Evolutionary conservation across 352 stramenopile species (phyloP).

Genomic region (Blastocystis sp.): DNA sequence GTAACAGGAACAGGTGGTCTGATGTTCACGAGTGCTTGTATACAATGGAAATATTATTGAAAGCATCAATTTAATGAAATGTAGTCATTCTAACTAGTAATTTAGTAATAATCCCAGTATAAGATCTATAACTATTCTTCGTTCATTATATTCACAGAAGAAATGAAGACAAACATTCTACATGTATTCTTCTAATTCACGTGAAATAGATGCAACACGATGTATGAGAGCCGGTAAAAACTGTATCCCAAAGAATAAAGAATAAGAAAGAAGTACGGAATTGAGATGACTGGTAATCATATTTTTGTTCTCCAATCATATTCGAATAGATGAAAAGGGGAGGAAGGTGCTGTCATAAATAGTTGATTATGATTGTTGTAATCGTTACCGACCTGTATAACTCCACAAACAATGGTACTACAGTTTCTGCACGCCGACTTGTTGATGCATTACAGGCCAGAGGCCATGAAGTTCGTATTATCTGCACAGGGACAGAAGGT

Average conservation of each 20-base stretch:
- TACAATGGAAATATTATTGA: too few relatives aligned
- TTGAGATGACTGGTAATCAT: neutral
- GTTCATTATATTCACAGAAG: too few relatives aligned
- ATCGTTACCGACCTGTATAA: conserved; percentile 20
- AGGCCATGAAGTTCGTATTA: conserved; percentile 58
- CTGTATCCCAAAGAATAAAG: neutral
- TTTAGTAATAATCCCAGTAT: too few relatives aligned
- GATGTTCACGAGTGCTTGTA: too few relatives aligned
- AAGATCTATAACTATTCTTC: too few relatives aligned
- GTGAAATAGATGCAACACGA: neutral
- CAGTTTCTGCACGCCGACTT: conserved; percentile 38
- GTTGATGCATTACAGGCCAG: neutral
- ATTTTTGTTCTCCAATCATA: neutral
- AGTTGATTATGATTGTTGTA: conserved; percentile 35
- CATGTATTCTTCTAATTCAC: too few relatives aligned
- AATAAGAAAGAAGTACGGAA: neutral
- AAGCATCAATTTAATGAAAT: too few relatives aligned
- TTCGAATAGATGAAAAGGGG: too few relatives aligned
- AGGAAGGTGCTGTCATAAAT: neutral
- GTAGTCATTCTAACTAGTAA: too few relatives aligned
- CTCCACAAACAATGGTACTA: conserved; percentile 56
- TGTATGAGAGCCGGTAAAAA: neutral
- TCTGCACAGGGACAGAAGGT: conserved; percentile 7
- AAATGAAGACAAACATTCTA: too few relatives aligned
- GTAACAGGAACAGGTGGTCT: too few relatives aligned